Percentiles rank a stretch among this genome's conserved stretches.
phyloP scores from a whole-genome alignment of 768 basidiomycete genomes.

The Auricularia auricula-judae region DNA sequence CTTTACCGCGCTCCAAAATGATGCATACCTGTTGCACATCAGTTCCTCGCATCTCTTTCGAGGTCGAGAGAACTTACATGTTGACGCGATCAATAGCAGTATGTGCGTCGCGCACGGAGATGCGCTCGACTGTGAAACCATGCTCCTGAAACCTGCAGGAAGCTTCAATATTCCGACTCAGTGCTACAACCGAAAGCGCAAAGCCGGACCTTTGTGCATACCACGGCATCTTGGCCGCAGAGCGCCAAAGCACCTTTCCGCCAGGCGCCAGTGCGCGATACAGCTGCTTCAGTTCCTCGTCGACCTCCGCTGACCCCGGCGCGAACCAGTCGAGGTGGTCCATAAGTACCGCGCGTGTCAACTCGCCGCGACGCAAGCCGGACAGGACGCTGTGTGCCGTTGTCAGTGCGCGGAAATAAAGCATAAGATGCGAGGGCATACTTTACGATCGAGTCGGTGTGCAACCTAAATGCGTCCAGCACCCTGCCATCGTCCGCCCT shows the following conservation, averaged over 20 bases:
- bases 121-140: conserved; percentile 42
- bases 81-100: conserved; percentile 56
- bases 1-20: neutral
- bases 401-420: neutral
- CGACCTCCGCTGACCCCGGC: conserved; percentile 35
- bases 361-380: conserved; percentile 32
- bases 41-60: neutral
- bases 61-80: conserved; percentile 33
- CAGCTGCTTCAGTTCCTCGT: conserved; percentile 46
- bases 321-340: conserved; percentile 56
- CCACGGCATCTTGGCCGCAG: conserved; percentile 55
- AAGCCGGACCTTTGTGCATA: conserved; percentile 36
- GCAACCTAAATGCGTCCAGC: conserved; percentile 50
- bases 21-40: neutral
- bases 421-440: conserved; percentile 17
- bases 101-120: conserved; percentile 37
- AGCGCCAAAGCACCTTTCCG: conserved; percentile 57
- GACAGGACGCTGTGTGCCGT: conserved; percentile 27
- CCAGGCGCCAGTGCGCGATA: conserved; percentile 43
- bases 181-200: neutral
- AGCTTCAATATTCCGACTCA: neutral
- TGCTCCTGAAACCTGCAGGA: conserved; percentile 32
- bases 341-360: conserved; percentile 61
- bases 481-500: conserved; percentile 33
- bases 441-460: conserved; percentile 64